Conservation (phyloP, 176 grass and related monocot genomes). For the Luzula sylvatica region DNA sequence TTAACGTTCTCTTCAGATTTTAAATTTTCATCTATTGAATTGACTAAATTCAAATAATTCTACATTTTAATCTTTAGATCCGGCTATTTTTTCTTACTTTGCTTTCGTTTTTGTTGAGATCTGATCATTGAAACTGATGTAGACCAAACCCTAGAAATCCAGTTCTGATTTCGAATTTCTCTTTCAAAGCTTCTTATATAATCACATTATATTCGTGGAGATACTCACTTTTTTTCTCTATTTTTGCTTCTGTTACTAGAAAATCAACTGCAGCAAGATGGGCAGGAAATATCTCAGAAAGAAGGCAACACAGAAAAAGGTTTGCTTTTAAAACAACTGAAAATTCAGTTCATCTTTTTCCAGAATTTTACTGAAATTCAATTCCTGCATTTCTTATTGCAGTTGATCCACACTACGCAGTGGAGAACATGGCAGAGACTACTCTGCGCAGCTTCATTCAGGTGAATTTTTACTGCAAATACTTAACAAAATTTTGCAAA, state of each 20-base stretch:
- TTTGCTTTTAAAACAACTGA: background rate
- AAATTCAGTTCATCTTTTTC: background rate
- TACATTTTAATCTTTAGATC: background rate
- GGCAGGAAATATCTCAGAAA: background rate
- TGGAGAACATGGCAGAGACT: too few species aligned
- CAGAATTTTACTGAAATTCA: background rate
- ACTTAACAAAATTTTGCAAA: too few species aligned
- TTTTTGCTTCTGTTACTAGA: conserved; percentile 12
- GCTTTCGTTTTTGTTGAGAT: background rate
- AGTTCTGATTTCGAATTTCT: background rate
- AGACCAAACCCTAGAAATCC: conserved; percentile 6
- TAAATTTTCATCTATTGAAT: background rate
- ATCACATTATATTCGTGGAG: background rate
- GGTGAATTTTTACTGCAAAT: too few species aligned
- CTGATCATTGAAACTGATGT: background rate
- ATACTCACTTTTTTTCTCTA: background rate
- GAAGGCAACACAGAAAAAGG: background rate
- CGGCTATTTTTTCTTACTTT: background rate
- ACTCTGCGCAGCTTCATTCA: background rate
- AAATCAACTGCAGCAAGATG: background rate
- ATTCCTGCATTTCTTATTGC: too few species aligned
- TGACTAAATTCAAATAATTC: conserved; percentile 1
- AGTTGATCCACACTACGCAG: too few species aligned
- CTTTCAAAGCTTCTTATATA: background rate
- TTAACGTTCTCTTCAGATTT: background rate